Evolutionary conservation across 1,284 basidiomycete genomes (phyloP).

Genomic region (Gomphus sp.): DNA sequence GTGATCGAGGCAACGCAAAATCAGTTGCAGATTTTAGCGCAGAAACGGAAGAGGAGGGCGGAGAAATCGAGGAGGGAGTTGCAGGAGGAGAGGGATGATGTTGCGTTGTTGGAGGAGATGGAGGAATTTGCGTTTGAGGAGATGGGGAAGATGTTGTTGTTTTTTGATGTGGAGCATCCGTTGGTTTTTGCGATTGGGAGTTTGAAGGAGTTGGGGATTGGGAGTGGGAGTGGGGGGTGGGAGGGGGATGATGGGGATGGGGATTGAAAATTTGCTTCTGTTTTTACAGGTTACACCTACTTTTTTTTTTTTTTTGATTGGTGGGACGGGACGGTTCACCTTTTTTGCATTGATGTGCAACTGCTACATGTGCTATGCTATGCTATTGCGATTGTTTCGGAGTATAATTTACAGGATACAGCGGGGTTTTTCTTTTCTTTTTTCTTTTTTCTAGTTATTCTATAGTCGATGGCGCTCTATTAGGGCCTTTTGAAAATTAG

Average conservation of each 20-base stretch:
- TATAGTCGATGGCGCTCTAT: too few species aligned
- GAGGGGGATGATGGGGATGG: conserved; percentile 1
- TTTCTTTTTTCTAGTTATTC: too few species aligned
- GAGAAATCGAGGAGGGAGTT: conserved; percentile 29
- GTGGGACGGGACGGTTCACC: too few species aligned
- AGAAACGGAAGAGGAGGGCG: conserved; percentile 42
- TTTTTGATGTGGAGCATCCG: conserved; percentile 49
- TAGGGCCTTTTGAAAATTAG: too few species aligned
- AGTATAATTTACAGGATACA: too few species aligned
- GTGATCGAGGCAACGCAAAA: conserved; percentile 59
- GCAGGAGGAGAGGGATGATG: conserved; percentile 54
- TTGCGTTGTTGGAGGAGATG: conserved; percentile 62
- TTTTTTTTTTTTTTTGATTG: too few species aligned
- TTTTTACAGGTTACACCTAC: too few species aligned
- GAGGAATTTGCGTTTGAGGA: conserved; percentile 69
- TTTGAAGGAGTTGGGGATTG: conserved; percentile 55
- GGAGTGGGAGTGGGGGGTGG: conserved; percentile 5
- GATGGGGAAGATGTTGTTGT: conserved; percentile 50
- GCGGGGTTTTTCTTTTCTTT: too few species aligned
- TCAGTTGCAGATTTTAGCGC: conserved; percentile 57
- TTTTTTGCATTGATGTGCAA: too few species aligned
- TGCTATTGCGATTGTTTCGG: too few species aligned
- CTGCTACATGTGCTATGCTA: too few species aligned
- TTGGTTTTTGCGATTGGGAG: conserved; percentile 60
- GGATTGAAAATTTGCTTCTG: too few species aligned